Conservation (phyloP, 305 asterid species). For the Fraxinus latifolia region DNA sequence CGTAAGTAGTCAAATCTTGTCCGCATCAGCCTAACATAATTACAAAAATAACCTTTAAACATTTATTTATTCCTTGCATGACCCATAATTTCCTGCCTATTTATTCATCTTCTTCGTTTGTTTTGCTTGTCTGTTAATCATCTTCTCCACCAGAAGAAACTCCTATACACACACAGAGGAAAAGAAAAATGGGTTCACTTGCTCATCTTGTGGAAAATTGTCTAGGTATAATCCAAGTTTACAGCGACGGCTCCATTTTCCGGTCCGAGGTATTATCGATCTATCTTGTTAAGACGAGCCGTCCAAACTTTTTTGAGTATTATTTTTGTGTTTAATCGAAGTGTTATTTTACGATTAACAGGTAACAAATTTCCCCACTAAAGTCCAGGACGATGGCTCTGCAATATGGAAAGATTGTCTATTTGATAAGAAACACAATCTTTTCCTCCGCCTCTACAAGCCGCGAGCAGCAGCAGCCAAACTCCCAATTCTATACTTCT, state of each 20-base stretch:
- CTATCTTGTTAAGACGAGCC: not conserved
- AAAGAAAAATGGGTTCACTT: conserved; percentile 48
- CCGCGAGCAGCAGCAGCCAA: conserved; percentile 33
- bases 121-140: not conserved
- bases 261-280: conserved; percentile 24
- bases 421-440: conserved; percentile 38
- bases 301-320: not conserved
- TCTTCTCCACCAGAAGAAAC: not conserved
- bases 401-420: conserved; percentile 55
- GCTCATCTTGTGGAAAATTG: conserved; percentile 54
- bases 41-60: not conserved
- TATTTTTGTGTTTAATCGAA: not conserved
- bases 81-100: conserved; percentile 19
- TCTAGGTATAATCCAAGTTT: conserved; percentile 45
- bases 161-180: not conserved
- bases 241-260: conserved; percentile 59
- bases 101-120: conserved; percentile 15
- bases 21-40: not conserved
- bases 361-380: conserved; percentile 29
- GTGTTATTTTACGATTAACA: not conserved
- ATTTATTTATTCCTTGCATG: not conserved
- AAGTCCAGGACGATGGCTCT: conserved; percentile 46
- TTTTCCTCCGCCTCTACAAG: conserved; percentile 63
- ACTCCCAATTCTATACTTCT: conserved; percentile 51
- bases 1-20: not conserved